Base-by-base conservation (phyloP, 208 protist species). In the Wallacemonas collosoma region DNA sequence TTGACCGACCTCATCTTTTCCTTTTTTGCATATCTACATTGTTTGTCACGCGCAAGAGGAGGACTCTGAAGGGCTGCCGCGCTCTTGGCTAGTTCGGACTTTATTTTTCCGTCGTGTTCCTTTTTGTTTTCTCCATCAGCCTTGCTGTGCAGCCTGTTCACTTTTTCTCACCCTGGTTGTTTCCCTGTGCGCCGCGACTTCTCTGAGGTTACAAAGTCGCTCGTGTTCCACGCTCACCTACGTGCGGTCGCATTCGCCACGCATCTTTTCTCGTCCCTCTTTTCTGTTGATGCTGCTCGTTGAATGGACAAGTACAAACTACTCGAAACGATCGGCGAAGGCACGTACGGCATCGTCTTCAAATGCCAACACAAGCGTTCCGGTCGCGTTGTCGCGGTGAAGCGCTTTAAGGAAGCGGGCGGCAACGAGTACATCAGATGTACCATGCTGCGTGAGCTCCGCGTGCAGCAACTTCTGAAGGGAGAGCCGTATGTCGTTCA, bases 371-470 rank as follows among this genome's bases (percentile, higher is more conserved):
- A 97, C 72, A 92, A 85, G 68, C 72, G 88, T 11, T 95, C 91
- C 0, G 80, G 82, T 43, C 73, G 81, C 6, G 78, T 97, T 50
- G 94, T 98, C 0, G 97, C 97, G 4, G 90, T 98, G 17, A 99
- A 99, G 68, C 91, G 94, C 57, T 98, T 99, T 83, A 98, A 98
- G 82, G 83, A 96, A 55, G 87, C 77, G 2, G 82, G 96, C n/a
- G 76, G 82, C 3, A 91, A 98, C 71, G 90, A 95, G 58, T 91
- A 92, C 69, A 89, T 97, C 11, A 70, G 84, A 3, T 93, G 94
- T 43, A 95, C 93, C 0, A 97, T 97, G 77, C 70, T 98, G 70
- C 79, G 97, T 3, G 97, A 99, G 68, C 72, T 99, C n/a, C 77
- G 86, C 38, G 93, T 98, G 4, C 81, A 98, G 76, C 88, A 93